A percentile compares a stretch with the other conserved stretches of the same genome.
Evolutionary conservation across 345 rosid genomes (phyloP).

Genomic region (Odontarrhena argentea): DNA sequence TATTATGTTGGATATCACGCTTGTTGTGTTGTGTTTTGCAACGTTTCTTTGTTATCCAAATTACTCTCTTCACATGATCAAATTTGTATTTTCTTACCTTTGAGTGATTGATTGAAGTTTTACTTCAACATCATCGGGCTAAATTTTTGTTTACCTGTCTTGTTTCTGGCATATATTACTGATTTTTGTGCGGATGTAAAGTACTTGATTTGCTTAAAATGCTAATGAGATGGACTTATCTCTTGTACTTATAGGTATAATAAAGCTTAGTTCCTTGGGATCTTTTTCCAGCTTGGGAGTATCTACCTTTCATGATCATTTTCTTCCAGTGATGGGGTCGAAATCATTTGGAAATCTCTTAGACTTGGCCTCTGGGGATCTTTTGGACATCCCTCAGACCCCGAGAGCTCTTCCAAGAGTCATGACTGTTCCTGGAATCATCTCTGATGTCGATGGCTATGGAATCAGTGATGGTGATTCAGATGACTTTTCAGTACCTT

Average conservation of each 20-base stretch:
- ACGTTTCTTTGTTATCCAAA: slow-evolving; percentile 9
- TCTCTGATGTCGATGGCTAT: slow-evolving; percentile 50
- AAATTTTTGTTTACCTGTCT: background rate
- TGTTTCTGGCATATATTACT: background rate
- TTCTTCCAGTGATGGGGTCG: slow-evolving; percentile 51
- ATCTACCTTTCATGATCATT: slow-evolving; percentile 24
- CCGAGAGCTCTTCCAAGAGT: slow-evolving; percentile 56
- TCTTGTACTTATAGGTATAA: slow-evolving; percentile 14
- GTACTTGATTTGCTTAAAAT: slow-evolving; percentile 10
- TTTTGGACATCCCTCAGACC: slow-evolving; percentile 56
- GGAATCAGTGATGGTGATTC: slow-evolving; percentile 40
- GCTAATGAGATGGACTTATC: slow-evolving; percentile 12
- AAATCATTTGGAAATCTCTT: slow-evolving; percentile 65
- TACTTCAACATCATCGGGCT: background rate
- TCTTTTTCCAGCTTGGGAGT: slow-evolving; percentile 12
- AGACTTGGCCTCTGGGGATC: slow-evolving; percentile 63
- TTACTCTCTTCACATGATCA: slow-evolving; percentile 7
- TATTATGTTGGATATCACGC: background rate
- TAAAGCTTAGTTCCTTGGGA: slow-evolving; percentile 9
- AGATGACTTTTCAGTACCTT: slow-evolving; percentile 33
- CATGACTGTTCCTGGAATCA: slow-evolving; percentile 61
- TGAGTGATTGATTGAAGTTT: background rate
- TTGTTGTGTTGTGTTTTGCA: slow-evolving; percentile 4
- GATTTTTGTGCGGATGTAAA: slow-evolving; percentile 2
- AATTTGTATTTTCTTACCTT: slow-evolving; percentile 2